Base-by-base conservation (phyloP, 1,284 basidiomycete species). In the Apiotrichum brassicae region DNA sequence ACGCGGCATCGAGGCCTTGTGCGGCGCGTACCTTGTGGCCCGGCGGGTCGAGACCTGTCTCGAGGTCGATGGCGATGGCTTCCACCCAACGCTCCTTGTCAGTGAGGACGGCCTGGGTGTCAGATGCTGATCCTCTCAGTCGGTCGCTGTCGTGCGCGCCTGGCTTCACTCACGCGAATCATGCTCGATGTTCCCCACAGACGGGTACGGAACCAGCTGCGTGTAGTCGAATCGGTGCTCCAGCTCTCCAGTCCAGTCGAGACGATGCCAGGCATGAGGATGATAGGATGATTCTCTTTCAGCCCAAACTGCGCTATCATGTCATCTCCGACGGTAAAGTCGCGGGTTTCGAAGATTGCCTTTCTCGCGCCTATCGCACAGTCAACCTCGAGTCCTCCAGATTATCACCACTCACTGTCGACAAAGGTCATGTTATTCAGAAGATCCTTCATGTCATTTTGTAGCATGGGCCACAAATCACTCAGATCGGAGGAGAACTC, bases 1-100 rank as follows among this genome's bases (percentile, higher is more conserved):
- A 89, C 56, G 79, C 79, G 0, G 78, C 80, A 46, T 78, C 77
- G 0, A 78, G 59, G 1, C 78, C 93, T 70, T 97, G 89, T 0
- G 89, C 91, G 9, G 93, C 89, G 30, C 94, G 79, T 39, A 97
- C 83, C 69, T 91, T 94, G 53, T 84, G 83, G n/a, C 83, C 87
- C 0, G 83, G 81, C 0, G 90, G 89, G 66, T 99, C 94, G 6
- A 98, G 78, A 0, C 94, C 95, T 0, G 93, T 95, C 32, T 84
- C 76, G 0, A 88, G 85, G 71, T 99, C 94, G 9, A 99, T 81
- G 76, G 87, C 84, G 72, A 98, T 82, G 0, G 92, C 84, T 24
- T 83, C 73, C 58, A 97, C 85, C 95, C 95, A 99, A 54, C 77
- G 79, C 40, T 86, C 85, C 57, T 84, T 84, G 63, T 90, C 87